Evolutionary conservation across 2,329 filamentous ascomycete genomes (phyloP), one percentile per base, ranked within the genome.

Genomic region (Podosphaera aphanis): DNA sequence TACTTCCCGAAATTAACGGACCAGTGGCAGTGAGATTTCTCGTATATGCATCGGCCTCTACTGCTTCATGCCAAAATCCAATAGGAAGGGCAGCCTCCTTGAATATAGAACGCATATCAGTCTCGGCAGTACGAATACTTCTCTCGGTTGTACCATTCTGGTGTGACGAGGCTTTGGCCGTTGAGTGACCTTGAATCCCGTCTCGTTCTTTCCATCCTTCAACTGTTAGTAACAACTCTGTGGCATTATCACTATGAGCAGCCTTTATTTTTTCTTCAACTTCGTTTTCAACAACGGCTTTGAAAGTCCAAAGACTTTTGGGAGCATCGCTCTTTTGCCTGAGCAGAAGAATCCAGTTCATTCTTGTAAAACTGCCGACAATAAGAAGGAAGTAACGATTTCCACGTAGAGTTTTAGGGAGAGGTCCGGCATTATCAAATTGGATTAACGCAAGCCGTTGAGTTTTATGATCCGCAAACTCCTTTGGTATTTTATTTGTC

Each of bases 11-110:
- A 5, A 44, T 10, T 5, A 33, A 3, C 15, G 43, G 43, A 2
- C 43, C 19, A 1, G 43, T 18, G 21, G 11, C 19, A 5, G 19
- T 44, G 15, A 19, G 8, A 37, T 44, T 18, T 3, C 25, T n/a
- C 10, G 36, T 36, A 25, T 44, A 44, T 23, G 20, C 25, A 18
- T 44, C 29, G 15, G 10, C 8, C 20, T 33, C 31, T 2, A 36
- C 33, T 20, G 19, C 31, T 11, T 44, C 31, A 25, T 36, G 18
- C 43, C 43, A 44, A 37, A 44, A 44, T 44, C 25, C 43, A 3
- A 37, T 2, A 16, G 43, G 43, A 8, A 35, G n/a, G 5, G 33
- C 20, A 25, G 43, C 31, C 2, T 44, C 43, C 33, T 44, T 44
- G 11, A 44, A 19, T 19, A 37, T 44, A 5, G 36, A 7, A 13